Evolutionary conservation across 257 asterid species (phyloP).

Genomic region (Mitragyna speciosa): DNA sequence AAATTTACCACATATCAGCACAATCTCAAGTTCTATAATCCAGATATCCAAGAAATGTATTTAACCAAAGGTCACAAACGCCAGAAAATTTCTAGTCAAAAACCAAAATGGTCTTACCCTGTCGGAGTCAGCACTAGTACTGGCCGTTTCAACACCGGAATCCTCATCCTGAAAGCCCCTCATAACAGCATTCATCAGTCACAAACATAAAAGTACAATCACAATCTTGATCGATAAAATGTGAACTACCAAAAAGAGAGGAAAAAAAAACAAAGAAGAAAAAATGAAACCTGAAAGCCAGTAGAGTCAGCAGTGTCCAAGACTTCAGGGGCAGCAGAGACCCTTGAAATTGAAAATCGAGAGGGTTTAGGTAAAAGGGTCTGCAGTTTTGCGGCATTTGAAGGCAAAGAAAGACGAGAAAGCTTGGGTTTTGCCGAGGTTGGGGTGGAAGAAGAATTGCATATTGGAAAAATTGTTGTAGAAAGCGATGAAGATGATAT

Average conservation of each 20-base stretch:
- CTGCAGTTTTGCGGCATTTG: constrained; percentile 33
- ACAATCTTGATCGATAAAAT: background rate
- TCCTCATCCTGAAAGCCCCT: constrained; percentile 25
- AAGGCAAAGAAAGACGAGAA: constrained; percentile 38
- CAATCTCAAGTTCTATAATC: background rate
- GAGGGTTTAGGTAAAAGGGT: constrained; percentile 36
- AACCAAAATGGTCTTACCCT: constrained; percentile 19
- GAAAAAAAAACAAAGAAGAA: background rate
- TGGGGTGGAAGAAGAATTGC: constrained; percentile 46
- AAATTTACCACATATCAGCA: background rate
- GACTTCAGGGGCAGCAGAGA: constrained; percentile 64
- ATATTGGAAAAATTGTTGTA: constrained; percentile 37
- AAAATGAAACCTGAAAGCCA: constrained; percentile 40
- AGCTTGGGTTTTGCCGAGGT: constrained; percentile 42
- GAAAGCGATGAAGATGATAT: constrained; percentile 48
- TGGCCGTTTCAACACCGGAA: constrained; percentile 15
- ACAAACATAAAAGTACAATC: background rate
- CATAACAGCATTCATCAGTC: background rate
- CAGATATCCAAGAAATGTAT: background rate
- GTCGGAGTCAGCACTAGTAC: constrained; percentile 26
- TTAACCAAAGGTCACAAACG: background rate
- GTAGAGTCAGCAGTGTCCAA: constrained; percentile 43
- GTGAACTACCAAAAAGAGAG: background rate
- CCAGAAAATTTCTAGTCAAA: background rate
- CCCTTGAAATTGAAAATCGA: constrained; percentile 38